Evolutionary conservation across 768 basidiomycete genomes (phyloP).

Genomic region (Hirschioporus abietinus): DNA sequence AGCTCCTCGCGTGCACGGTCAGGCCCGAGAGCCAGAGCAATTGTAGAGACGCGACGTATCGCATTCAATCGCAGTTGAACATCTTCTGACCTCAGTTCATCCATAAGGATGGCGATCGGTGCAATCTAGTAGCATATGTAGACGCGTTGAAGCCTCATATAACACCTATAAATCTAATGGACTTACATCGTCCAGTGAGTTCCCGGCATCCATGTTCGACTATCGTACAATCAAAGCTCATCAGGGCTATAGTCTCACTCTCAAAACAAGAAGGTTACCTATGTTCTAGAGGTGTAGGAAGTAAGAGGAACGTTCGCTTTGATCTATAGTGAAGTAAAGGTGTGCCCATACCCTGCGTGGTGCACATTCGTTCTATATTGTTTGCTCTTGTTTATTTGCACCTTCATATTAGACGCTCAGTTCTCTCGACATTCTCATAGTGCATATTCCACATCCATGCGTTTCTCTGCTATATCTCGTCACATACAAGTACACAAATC

Average conservation of each 20-base stretch:
- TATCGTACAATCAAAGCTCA: neutral
- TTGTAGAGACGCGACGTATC: slow-evolving; percentile 95
- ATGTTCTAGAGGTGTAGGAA: neutral
- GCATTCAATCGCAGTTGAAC: slow-evolving; percentile 94
- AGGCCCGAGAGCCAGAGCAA: slow-evolving; percentile 92
- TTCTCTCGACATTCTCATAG: neutral
- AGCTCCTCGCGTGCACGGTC: slow-evolving; percentile 94
- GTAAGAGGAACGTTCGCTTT: neutral
- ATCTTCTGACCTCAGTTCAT: slow-evolving; percentile 96
- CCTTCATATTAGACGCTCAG: neutral
- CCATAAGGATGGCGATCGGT: slow-evolving; percentile 95
- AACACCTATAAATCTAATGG: neutral
- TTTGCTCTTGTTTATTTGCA: neutral
- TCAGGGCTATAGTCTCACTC: neutral
- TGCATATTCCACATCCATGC: too few relatives aligned
- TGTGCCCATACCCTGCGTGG: neutral
- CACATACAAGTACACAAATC: too few relatives aligned
- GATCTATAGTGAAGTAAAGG: slow-evolving; percentile 1
- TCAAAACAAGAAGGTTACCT: neutral
- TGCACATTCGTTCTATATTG: neutral
- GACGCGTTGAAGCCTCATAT: slow-evolving; percentile 9
- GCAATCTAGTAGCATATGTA: slow-evolving; percentile 52
- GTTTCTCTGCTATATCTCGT: too few relatives aligned
- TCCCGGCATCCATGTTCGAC: neutral
- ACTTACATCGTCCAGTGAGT: slow-evolving; percentile 4